phyloP scores from a whole-genome alignment of 2,329 filamentous ascomycete species.

The Fusarium stilboides region DNA sequence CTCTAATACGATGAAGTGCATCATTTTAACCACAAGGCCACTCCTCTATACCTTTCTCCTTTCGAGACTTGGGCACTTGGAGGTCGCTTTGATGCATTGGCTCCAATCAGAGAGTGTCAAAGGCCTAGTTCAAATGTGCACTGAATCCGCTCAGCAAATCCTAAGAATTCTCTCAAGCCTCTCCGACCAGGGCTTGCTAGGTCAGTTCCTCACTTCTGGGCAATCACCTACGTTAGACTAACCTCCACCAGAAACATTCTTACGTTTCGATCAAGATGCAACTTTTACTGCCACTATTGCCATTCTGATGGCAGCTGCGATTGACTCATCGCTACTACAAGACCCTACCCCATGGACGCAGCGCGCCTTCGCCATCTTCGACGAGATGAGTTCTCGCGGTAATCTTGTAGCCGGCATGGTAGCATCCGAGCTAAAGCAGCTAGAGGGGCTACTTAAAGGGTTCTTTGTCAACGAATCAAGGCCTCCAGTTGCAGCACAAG shows the following conservation, averaged over 20 bases:
- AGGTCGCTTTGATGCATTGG: slow-evolving; percentile 42
- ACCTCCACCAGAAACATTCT: slow-evolving; percentile 20
- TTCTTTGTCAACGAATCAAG: slow-evolving; percentile 18
- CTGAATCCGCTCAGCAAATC: slow-evolving; percentile 35
- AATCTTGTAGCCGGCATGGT: slow-evolving; percentile 62
- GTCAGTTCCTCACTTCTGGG: not conserved
- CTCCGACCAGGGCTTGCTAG: slow-evolving; percentile 35
- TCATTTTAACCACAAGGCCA: slow-evolving; percentile 40
- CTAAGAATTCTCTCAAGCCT: slow-evolving; percentile 32
- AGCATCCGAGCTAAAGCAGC: slow-evolving; percentile 27
- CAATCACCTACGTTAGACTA: not conserved
- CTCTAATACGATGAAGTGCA: slow-evolving; percentile 26
- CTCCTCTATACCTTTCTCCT: slow-evolving; percentile 42
- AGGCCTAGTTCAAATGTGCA: slow-evolving; percentile 25
- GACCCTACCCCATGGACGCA: slow-evolving; percentile 56
- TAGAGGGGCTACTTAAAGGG: slow-evolving; percentile 22
- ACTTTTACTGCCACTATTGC: slow-evolving; percentile 55
- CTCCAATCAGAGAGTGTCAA: slow-evolving; percentile 40
- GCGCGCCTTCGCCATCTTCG: slow-evolving; percentile 60
- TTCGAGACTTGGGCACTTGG: slow-evolving; percentile 39
- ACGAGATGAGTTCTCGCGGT: slow-evolving; percentile 62
- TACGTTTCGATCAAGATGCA: slow-evolving; percentile 35
- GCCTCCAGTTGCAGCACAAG: not conserved
- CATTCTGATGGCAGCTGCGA: slow-evolving; percentile 56
- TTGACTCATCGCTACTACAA: slow-evolving; percentile 56